Percentiles rank a stretch among this genome's conserved stretches.
phyloP scores from a whole-genome alignment of 768 basidiomycete genomes.

The Boletus sensibilis region DNA sequence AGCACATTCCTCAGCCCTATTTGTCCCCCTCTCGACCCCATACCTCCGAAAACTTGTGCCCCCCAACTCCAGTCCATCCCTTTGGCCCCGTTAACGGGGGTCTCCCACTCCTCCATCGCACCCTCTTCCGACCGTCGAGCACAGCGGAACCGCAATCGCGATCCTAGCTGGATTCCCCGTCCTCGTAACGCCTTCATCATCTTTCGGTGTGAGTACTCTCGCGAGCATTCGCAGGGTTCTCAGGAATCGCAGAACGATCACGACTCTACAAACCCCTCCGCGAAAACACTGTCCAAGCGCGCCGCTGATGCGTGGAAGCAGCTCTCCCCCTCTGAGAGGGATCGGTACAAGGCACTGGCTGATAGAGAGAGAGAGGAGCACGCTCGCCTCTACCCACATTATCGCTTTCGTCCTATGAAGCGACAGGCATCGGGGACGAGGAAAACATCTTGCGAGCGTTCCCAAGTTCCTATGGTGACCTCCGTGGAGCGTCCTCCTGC shows the following conservation, averaged over 20 bases:
- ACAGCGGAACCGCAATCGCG: constrained; percentile 40
- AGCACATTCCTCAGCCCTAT: constrained; percentile 6
- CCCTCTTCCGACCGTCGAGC: constrained; percentile 42
- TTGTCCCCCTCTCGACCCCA: constrained; percentile 18
- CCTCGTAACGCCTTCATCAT: constrained; percentile 73
- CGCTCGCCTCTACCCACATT: constrained; percentile 55
- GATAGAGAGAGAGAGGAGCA: constrained; percentile 57
- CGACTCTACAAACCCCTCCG: constrained; percentile 22
- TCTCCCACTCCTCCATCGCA: constrained; percentile 15
- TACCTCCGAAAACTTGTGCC: neutral
- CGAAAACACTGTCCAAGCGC: constrained; percentile 69
- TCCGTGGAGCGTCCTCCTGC: constrained; percentile 6
- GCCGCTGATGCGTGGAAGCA: constrained; percentile 75
- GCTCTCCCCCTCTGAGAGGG: constrained; percentile 47
- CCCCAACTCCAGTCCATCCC: neutral
- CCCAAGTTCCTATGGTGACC: neutral
- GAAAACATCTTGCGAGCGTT: constrained; percentile 17
- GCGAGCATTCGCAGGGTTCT: constrained; percentile 38
- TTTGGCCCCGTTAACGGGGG: neutral
- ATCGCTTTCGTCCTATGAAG: constrained; percentile 60
- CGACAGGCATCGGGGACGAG: constrained; percentile 27
- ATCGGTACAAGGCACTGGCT: constrained; percentile 53
- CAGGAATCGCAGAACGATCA: constrained; percentile 36
- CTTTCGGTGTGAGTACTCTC: constrained; percentile 66
- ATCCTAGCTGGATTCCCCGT: constrained; percentile 62